A percentile compares a stretch with the other conserved stretches of the same genome.
phyloP scores from a whole-genome alignment of 257 asterid genomes.

The Solanum habrochaites region DNA sequence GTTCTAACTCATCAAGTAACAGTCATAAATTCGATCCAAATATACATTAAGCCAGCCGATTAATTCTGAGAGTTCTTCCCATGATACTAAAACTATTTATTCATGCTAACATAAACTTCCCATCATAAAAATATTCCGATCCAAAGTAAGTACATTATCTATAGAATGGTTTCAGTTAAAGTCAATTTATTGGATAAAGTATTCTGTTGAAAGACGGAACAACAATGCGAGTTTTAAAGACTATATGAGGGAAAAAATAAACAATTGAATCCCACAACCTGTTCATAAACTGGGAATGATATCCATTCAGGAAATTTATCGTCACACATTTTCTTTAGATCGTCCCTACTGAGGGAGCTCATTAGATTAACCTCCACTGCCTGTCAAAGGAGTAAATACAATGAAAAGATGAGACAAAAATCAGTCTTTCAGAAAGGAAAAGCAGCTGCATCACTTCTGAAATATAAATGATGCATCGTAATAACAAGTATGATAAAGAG shows the following conservation, averaged over 20 bases:
- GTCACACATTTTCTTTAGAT: constrained; percentile 82
- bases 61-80: neutral
- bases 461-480: neutral
- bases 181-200: neutral
- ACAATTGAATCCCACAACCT: constrained; percentile 28
- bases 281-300: constrained; percentile 91
- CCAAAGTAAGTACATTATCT: neutral
- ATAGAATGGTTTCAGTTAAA: neutral
- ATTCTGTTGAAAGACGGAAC: neutral
- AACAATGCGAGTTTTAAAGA: neutral
- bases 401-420: neutral
- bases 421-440: neutral
- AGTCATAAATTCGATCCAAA: neutral
- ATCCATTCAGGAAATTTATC: constrained; percentile 94
- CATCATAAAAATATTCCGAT: neutral
- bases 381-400: constrained; percentile 25
- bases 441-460: neutral
- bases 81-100: neutral
- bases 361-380: constrained; percentile 79
- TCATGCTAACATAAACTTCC: neutral
- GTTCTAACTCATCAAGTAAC: neutral
- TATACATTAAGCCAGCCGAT: neutral
- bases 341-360: constrained; percentile 79
- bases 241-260: neutral
- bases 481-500: neutral